A percentile compares a stretch with the other conserved stretches of the same genome.
Evolutionary conservation across 179 eudicot species (phyloP).

Genomic region (Vitellaria paradoxa): DNA sequence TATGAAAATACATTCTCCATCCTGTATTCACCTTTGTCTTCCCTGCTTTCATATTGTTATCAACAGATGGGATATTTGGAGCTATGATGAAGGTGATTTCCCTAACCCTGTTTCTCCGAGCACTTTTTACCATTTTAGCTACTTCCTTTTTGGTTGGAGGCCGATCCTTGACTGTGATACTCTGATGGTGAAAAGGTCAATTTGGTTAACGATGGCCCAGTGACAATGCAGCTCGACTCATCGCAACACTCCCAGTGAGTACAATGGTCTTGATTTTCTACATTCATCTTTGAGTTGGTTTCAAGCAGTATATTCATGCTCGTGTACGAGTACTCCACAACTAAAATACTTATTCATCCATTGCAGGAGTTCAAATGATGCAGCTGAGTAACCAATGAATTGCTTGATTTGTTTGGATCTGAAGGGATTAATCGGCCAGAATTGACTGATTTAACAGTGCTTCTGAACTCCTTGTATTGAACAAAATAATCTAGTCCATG

Average conservation of each 20-base stretch:
- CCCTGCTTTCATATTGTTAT: conserved; percentile 10
- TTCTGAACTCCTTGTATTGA: background rate
- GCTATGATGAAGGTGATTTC: conserved; percentile 91
- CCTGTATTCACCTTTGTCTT: conserved; percentile 7
- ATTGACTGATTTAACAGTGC: too few relatives aligned
- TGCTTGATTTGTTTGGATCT: background rate
- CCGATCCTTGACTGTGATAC: background rate
- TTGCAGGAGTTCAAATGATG: conserved; percentile 38
- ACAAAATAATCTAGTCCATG: background rate
- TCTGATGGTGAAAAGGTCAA: conserved; percentile 52
- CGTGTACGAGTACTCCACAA: background rate
- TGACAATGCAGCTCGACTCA: conserved; percentile 93
- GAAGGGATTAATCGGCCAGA: background rate
- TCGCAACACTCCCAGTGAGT: conserved; percentile 61
- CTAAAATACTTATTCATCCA: background rate
- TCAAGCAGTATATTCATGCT: background rate
- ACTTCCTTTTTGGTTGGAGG: background rate
- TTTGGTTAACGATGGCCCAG: conserved; percentile 95
- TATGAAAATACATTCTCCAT: background rate
- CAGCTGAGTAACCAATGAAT: conserved; percentile 26
- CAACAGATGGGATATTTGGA: conserved; percentile 92
- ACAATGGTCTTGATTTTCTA: too few relatives aligned
- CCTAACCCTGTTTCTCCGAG: background rate
- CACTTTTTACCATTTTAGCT: background rate
- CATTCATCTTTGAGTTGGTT: background rate